Conservation (phyloP, 495 filamentous ascomycete species). For the Penicillium mononematosum region DNA sequence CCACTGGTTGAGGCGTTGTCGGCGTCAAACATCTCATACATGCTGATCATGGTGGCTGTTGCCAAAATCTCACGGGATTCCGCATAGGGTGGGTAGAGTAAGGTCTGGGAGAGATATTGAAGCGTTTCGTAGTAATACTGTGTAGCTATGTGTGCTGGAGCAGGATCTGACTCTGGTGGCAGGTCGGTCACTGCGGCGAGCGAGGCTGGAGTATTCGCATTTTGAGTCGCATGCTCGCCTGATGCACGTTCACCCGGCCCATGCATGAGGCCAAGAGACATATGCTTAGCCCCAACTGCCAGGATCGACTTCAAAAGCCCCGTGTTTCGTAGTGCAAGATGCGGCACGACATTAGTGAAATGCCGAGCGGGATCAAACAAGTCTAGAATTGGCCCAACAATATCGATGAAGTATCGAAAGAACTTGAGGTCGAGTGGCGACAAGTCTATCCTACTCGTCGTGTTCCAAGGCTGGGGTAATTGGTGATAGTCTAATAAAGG, state of each 20-base stretch:
- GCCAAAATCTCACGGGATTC: constrained; percentile 23
- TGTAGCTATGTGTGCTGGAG: constrained; percentile 3
- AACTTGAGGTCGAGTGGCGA: constrained; percentile 6
- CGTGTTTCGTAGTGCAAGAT: constrained; percentile 19
- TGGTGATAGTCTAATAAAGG: constrained; percentile 3
- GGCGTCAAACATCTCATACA: constrained; percentile 27
- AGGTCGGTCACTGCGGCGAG: not conserved
- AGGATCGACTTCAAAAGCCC: constrained; percentile 22
- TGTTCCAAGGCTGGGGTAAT: constrained; percentile 5
- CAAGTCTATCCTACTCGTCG: constrained; percentile 4
- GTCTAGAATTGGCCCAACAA: constrained; percentile 15
- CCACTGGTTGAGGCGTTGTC: constrained; percentile 12
- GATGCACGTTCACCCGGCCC: not conserved
- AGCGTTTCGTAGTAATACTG: constrained; percentile 29
- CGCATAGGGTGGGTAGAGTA: constrained; percentile 22
- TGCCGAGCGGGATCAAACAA: constrained; percentile 21
- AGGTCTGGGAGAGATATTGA: constrained; percentile 23
- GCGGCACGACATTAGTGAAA: constrained; percentile 19
- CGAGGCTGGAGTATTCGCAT: not conserved
- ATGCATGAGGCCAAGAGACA: constrained; percentile 16
- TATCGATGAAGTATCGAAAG: constrained; percentile 14
- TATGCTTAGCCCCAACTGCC: constrained; percentile 17
- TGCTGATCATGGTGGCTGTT: constrained; percentile 22
- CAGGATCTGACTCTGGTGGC: not conserved
- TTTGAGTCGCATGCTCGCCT: too few species aligned